Percentiles rank a stretch among this genome's conserved stretches.
phyloP scores from a whole-genome alignment of 805 yeast species.

The Teunomyces tritomae region DNA sequence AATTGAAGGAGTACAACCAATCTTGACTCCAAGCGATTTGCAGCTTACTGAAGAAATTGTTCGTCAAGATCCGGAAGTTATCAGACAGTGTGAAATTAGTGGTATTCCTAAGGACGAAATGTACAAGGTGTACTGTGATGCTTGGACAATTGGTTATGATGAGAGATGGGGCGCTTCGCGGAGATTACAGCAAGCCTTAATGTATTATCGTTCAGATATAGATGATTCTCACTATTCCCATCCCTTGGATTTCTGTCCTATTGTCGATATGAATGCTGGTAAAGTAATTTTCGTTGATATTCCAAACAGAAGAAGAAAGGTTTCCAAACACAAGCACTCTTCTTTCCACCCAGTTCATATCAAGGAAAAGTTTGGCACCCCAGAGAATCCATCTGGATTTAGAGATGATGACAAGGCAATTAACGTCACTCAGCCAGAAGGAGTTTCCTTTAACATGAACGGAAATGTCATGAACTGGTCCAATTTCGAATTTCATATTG shows the following conservation, averaged over 20 bases:
- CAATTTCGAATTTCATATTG: slow-evolving; percentile 73
- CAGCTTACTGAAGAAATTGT: slow-evolving; percentile 60
- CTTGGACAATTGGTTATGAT: slow-evolving; percentile 70
- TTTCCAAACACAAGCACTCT: slow-evolving; percentile 65
- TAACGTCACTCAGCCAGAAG: slow-evolving; percentile 75
- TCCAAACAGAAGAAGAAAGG: slow-evolving; percentile 70
- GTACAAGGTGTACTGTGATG: slow-evolving; percentile 61
- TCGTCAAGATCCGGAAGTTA: slow-evolving; percentile 68
- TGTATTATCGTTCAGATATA: slow-evolving; percentile 73
- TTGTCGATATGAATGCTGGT: slow-evolving; percentile 67
- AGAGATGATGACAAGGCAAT: slow-evolving; percentile 66
- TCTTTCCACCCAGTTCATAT: slow-evolving; percentile 68
- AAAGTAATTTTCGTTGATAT: slow-evolving; percentile 74
- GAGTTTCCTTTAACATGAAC: slow-evolving; percentile 71
- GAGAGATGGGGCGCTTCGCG: slow-evolving; percentile 76
- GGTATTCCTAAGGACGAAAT: slow-evolving; percentile 66
- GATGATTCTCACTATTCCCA: slow-evolving; percentile 75
- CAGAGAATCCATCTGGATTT: slow-evolving; percentile 46
- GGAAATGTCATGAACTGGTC: slow-evolving; percentile 75
- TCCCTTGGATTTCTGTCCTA: slow-evolving; percentile 81
- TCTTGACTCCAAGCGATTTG: slow-evolving; percentile 68
- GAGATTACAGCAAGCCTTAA: slow-evolving; percentile 76
- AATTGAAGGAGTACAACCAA: slow-evolving; percentile 67
- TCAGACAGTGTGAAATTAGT: slow-evolving; percentile 66
- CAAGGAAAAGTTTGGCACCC: slow-evolving; percentile 55